Conservation (phyloP, 768 basidiomycete genomes). For the Panus rudis region DNA sequence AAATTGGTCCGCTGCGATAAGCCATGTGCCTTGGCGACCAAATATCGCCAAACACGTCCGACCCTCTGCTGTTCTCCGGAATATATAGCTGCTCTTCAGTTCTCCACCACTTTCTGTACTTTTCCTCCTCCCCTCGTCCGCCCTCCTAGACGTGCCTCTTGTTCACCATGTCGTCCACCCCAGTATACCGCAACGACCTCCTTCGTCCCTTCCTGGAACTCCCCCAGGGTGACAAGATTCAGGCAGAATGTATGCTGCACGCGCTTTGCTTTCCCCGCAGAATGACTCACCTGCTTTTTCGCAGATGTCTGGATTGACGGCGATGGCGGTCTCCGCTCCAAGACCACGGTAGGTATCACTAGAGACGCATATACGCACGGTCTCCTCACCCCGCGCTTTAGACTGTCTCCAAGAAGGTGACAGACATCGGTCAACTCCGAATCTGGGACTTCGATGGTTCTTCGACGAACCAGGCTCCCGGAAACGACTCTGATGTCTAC, state of each 20-base stretch:
- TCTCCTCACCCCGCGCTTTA: conserved; percentile 23
- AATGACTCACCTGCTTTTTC: conserved; percentile 16
- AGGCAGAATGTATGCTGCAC: conserved; percentile 75
- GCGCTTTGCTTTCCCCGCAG: conserved; percentile 4
- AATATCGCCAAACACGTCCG: conserved; percentile 16
- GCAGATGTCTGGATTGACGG: conserved; percentile 98
- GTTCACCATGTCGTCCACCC: conserved; percentile 16
- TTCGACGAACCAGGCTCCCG: conserved; percentile 95
- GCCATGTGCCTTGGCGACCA: conserved; percentile 7
- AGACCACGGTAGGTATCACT: conserved; percentile 71
- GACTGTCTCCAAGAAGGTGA: conserved; percentile 85
- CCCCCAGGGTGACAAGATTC: conserved; percentile 84
- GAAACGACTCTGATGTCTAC: conserved; percentile 93
- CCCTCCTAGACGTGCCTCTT: conserved; percentile 6
- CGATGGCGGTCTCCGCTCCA: conserved; percentile 88
- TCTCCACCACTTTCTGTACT: conserved; percentile 7
- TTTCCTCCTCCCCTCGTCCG: conserved; percentile 8
- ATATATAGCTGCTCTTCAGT: conserved; percentile 4
- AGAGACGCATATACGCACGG: conserved; percentile 7
- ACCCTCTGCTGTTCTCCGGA: not conserved
- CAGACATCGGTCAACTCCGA: conserved; percentile 84
- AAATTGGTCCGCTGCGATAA: conserved; percentile 14
- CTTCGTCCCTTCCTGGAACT: conserved; percentile 87
- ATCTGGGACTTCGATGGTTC: conserved; percentile 99
- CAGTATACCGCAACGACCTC: conserved; percentile 70